phyloP scores from a whole-genome alignment of 2,329 filamentous ascomycete genomes.

The Pseudogymnoascus sp. region DNA sequence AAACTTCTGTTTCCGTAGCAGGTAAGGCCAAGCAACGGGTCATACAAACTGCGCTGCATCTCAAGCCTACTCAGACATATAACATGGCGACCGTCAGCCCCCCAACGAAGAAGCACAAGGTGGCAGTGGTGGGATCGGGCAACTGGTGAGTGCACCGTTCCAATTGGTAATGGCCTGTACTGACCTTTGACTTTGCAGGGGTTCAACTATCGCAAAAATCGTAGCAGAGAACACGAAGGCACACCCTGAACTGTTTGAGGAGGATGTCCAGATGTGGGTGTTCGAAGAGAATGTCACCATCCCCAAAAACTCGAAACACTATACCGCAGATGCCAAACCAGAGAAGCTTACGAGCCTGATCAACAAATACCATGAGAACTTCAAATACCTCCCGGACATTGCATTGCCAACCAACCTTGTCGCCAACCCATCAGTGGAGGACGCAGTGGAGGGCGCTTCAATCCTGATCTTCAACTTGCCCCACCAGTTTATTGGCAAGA shows the following conservation, averaged over 20 bases:
- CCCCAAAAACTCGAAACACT: conserved; percentile 63
- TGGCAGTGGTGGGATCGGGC: conserved; percentile 88
- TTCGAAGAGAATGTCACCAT: conserved; percentile 84
- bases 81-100: conserved; percentile 36
- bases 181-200: conserved; percentile 47
- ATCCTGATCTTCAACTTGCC: conserved; percentile 95
- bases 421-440: conserved; percentile 72
- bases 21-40: conserved; percentile 9
- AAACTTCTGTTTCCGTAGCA: background rate
- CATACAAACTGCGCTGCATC: conserved; percentile 8
- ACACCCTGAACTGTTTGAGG: conserved; percentile 74
- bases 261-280: conserved; percentile 97
- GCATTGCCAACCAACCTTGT: conserved; percentile 73
- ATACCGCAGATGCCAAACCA: conserved; percentile 53
- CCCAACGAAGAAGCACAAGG: conserved; percentile 72
- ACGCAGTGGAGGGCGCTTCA: conserved; percentile 74
- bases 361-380: conserved; percentile 89
- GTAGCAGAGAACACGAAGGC: conserved; percentile 82
- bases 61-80: conserved; percentile 10
- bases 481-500: conserved; percentile 87
- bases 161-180: background rate
- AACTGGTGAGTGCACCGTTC: conserved; percentile 62
- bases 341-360: conserved; percentile 88
- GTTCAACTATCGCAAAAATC: conserved; percentile 95
- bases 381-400: conserved; percentile 94